A percentile compares a stretch with the other conserved stretches of the same genome.
These are phyloP conservation scores for Chlorella sp. DNA, from an alignment of 139 green algal species.

Conservation along the genomic window DNA sequence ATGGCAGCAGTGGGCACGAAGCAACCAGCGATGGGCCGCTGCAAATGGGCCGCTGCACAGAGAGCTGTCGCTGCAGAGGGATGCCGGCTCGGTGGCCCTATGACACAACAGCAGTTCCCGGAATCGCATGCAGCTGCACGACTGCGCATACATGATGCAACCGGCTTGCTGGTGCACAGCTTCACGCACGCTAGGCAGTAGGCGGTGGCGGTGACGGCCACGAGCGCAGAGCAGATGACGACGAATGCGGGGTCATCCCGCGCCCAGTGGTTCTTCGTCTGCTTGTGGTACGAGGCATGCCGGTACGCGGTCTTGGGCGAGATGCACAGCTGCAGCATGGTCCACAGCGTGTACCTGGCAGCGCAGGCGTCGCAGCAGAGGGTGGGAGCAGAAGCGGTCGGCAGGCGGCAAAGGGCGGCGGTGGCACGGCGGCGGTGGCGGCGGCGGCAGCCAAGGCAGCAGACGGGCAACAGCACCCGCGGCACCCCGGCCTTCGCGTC, in stretches of 20 bases:
- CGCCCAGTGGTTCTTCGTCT: conserved; percentile 98
- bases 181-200: conserved; percentile 87
- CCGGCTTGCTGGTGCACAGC: neutral
- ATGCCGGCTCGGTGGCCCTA: too few relatives aligned
- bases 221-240: conserved; percentile 78
- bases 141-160: neutral
- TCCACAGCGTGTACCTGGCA: conserved; percentile 93
- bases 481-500: neutral
- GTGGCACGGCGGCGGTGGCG: neutral
- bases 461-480: neutral
- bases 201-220: conserved; percentile 71
- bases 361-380: neutral
- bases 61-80: neutral
- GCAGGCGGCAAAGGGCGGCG: neutral
- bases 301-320: conserved; percentile 95
- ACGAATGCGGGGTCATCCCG: conserved; percentile 97
- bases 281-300: conserved; percentile 96
- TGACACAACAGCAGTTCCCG: neutral
- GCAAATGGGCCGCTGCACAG: too few relatives aligned
- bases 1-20: neutral
- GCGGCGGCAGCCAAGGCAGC: neutral
- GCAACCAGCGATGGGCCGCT: too few relatives aligned
- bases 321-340: conserved; percentile 94
- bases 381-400: neutral
- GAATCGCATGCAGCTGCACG: neutral